phyloP scores from a whole-genome alignment of 805 yeast species.

The Danielia oregonensis region DNA sequence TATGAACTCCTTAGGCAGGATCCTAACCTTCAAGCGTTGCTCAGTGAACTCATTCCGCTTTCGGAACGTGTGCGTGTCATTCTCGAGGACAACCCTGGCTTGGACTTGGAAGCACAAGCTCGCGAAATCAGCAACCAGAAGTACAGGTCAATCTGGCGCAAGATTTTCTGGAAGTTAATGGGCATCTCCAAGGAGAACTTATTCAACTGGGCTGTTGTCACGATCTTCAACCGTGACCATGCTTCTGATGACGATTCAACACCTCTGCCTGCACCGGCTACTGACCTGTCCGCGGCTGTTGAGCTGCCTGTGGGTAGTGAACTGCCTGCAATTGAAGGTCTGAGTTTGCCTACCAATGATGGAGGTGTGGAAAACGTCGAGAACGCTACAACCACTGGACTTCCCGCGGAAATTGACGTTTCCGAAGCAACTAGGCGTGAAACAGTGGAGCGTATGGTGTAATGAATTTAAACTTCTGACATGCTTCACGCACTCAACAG shows the following conservation, averaged over 20 bases:
- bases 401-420: conserved; percentile 1
- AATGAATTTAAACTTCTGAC: too few relatives aligned
- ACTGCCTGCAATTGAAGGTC: too few relatives aligned
- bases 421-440: conserved; percentile 2
- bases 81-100: conserved; percentile 24
- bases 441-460: conserved; percentile 1
- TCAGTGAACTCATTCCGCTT: conserved; percentile 38
- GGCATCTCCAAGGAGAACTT: conserved; percentile 49
- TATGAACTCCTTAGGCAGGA: conserved; percentile 34
- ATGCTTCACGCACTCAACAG: too few relatives aligned
- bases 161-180: conserved; percentile 53
- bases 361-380: too few relatives aligned
- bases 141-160: conserved; percentile 27
- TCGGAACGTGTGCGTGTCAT: conserved; percentile 42
- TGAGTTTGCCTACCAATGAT: too few relatives aligned
- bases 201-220: conserved; percentile 47
- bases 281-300: neutral
- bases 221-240: conserved; percentile 11
- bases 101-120: conserved; percentile 45
- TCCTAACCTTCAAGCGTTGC: conserved; percentile 33
- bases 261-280: neutral
- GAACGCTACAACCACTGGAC: too few relatives aligned
- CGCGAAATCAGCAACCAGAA: conserved; percentile 32
- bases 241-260: neutral
- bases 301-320: neutral